Base-by-base conservation (phyloP, 2,329 filamentous ascomycete species). In the Ophiostoma perfectum region DNA sequence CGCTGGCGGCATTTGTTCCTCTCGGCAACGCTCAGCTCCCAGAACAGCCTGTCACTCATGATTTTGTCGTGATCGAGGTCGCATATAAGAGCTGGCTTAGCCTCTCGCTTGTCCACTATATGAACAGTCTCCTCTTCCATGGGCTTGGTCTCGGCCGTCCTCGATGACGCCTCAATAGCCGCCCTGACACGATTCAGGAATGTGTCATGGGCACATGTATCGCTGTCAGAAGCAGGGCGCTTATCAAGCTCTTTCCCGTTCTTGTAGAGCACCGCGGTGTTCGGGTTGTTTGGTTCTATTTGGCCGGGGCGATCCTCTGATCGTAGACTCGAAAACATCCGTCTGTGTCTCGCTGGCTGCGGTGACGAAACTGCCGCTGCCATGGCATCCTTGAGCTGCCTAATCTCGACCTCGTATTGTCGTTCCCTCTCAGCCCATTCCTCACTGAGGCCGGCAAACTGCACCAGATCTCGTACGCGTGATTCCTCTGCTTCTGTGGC, bases 381-480 rank as follows among this genome's bases (percentile, higher is more conserved):
- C 41, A 81, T 70, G 2, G 76, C 69, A 8, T 78, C 70, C 69
- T 81, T 79, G 9, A 81, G 75, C 14, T 78, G 71, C 71, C 78
- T 76, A 73, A 83, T 76, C 72, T 81, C 76, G 38, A 73, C 74
- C 67, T 77, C 78, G 69, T 79, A 80, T 49, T 76, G 74, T 1
- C 70, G 60, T 70, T 82, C 80, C 3, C 78, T 74, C 65, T 74
- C 71, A n/a, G 77, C 72, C 76, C 78, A 80, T 47, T 80, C 79
- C 6, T 77, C 74, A 8, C 78, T 75, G 45, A 80, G 74, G 7
- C 71, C 73, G 16, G 77, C 74, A 65, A 80, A 80, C 65, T 78
- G 72, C 27, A 76, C 74, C 2, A 78, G 71, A 41, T 78, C 75
- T 41, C 74, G 73, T 64, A 76, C 73, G 2, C 76, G 75, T 3